phyloP scores from a whole-genome alignment of 768 basidiomycete genomes.

The Lactarius trivialis region DNA sequence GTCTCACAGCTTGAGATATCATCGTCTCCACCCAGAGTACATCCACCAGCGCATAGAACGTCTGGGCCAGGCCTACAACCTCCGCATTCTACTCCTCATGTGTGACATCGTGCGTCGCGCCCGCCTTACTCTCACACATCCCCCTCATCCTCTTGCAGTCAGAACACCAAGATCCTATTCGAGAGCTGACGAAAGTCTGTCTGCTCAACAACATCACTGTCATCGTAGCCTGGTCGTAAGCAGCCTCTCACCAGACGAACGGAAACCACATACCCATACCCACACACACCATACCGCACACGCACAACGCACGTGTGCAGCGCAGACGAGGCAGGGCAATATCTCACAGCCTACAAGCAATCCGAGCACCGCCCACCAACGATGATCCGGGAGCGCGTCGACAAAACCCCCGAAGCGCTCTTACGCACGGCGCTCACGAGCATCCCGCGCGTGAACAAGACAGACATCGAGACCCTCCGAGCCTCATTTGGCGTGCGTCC shows the following conservation, averaged over 20 bases:
- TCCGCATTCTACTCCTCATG: constrained; percentile 80
- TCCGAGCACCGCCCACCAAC: constrained; percentile 92
- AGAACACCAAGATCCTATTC: constrained; percentile 86
- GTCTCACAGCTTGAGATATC: constrained; percentile 71
- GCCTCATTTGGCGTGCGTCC: constrained; percentile 80
- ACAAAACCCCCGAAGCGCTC: constrained; percentile 81
- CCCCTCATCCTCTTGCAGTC: constrained; percentile 40
- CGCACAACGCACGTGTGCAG: constrained; percentile 34
- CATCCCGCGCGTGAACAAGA: constrained; percentile 94
- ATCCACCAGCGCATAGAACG: constrained; percentile 86
- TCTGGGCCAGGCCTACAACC: constrained; percentile 71
- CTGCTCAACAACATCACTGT: constrained; percentile 91
- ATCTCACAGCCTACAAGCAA: constrained; percentile 85
- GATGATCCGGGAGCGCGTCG: constrained; percentile 89
- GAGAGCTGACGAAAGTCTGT: constrained; percentile 90
- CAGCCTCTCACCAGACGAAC: constrained; percentile 8
- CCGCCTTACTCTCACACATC: neutral
- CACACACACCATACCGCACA: no score
- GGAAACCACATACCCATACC: neutral
- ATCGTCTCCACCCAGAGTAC: constrained; percentile 96
- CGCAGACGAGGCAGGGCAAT: constrained; percentile 86
- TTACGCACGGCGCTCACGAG: constrained; percentile 78
- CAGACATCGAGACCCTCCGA: constrained; percentile 88
- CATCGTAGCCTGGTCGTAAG: constrained; percentile 87
- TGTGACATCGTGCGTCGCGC: constrained; percentile 78